Evolutionary conservation across 2,329 filamentous ascomycete genomes (phyloP).

Genomic region (Arthrobotrys entomopaga): DNA sequence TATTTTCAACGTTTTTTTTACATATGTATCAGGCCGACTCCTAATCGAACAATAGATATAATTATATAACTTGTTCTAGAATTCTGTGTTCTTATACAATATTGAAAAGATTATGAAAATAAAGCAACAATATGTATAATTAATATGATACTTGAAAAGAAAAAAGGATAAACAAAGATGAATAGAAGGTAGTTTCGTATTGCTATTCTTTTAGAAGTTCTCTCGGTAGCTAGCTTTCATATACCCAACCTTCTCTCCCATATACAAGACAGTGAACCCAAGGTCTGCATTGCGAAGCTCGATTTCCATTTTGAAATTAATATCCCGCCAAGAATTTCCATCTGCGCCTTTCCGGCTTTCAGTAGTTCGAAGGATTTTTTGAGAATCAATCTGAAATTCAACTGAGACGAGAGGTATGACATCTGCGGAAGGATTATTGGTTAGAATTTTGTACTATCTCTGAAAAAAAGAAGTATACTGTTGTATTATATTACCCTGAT

Average conservation of each 20-base stretch:
- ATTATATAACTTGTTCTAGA: too few relatives aligned
- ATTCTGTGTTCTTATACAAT: too few relatives aligned
- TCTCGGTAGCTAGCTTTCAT: slow-evolving; percentile 11
- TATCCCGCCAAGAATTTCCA: neutral
- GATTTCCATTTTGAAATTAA: slow-evolving; percentile 13
- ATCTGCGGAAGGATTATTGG: neutral
- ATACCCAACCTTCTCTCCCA: slow-evolving; percentile 11
- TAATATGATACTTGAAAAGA: too few relatives aligned
- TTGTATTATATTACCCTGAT: neutral
- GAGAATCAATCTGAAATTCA: slow-evolving; percentile 7
- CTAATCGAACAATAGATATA: too few relatives aligned
- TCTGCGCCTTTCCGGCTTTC: neutral
- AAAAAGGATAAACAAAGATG: too few relatives aligned
- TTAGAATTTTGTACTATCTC: neutral
- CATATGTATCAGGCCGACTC: too few relatives aligned
- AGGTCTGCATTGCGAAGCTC: slow-evolving; percentile 11
- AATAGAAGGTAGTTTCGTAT: neutral
- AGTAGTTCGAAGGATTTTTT: neutral
- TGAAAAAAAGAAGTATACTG: neutral
- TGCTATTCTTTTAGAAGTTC: neutral
- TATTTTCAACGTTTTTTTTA: too few relatives aligned
- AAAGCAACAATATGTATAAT: too few relatives aligned
- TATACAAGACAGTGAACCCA: slow-evolving; percentile 11
- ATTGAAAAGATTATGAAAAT: too few relatives aligned
- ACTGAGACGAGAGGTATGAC: neutral